Percentiles rank a stretch among this genome's conserved stretches.
Conservation (phyloP, 768 basidiomycete genomes). For the Psilocybe sp. region DNA sequence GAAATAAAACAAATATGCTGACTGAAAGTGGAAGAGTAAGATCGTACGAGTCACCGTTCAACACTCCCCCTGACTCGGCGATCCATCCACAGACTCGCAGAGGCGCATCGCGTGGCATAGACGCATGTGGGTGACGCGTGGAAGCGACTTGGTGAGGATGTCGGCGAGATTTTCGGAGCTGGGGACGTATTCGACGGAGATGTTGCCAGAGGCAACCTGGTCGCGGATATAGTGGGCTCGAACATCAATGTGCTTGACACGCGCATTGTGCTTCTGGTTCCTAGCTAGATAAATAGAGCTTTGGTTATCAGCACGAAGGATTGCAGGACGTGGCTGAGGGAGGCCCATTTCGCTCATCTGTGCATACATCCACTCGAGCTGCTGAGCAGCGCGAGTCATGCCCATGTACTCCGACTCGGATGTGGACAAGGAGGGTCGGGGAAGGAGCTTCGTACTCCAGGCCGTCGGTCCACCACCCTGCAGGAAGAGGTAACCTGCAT, state of each 20-base stretch:
- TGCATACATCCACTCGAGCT: slow-evolving; percentile 16
- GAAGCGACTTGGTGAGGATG: slow-evolving; percentile 1
- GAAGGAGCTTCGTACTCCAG: slow-evolving; percentile 30
- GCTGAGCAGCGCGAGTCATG: no score
- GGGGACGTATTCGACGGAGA: not conserved
- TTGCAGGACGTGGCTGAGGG: no score
- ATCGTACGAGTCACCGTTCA: no score
- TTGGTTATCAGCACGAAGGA: slow-evolving; percentile 19
- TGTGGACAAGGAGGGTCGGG: not conserved
- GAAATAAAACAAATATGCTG: no score
- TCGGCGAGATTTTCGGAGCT: slow-evolving; percentile 4
- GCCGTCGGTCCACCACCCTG: slow-evolving; percentile 22
- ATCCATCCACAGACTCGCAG: no score
- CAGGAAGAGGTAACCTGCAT: slow-evolving; percentile 26
- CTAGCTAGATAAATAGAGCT: not conserved
- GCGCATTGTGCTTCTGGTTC: slow-evolving; percentile 1
- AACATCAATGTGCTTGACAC: slow-evolving; percentile 9
- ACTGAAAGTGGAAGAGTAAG: no score
- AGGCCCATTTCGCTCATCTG: slow-evolving; percentile 23
- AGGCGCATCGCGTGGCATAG: not conserved
- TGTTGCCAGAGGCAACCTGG: not conserved
- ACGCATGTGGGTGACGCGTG: not conserved
- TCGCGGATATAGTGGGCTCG: not conserved
- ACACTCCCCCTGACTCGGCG: no score
- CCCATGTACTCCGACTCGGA: no score